These are phyloP conservation scores for Copromyces sp. DNA, from an alignment of 495 filamentous ascomycete genomes.

Conservation along the genomic window DNA sequence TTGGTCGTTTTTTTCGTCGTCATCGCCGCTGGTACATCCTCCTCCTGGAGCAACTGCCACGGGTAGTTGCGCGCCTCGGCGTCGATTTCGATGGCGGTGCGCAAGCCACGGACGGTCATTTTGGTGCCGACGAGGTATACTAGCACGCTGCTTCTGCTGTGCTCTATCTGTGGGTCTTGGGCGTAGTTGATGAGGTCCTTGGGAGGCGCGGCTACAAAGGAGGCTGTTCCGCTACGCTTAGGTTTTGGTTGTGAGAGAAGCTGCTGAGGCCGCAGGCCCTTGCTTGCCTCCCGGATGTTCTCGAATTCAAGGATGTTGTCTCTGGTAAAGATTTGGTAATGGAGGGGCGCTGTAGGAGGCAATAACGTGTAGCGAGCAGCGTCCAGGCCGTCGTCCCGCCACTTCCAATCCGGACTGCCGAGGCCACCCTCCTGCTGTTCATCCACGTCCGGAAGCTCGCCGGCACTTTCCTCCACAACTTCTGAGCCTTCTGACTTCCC, in stretches of 20 bases:
- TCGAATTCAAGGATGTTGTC: not conserved
- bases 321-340: not conserved
- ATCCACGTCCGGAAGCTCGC: not conserved
- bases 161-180: slow-evolving; percentile 31
- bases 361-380: not conserved
- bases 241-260: not conserved
- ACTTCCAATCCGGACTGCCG: not conserved
- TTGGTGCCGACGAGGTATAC: slow-evolving; percentile 30
- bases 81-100: slow-evolving; percentile 32
- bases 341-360: not conserved
- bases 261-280: not conserved
- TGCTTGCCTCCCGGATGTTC: not conserved
- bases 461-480: not conserved
- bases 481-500: not conserved
- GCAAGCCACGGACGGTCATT: slow-evolving; percentile 15
- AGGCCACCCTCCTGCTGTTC: not conserved
- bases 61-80: slow-evolving; percentile 28
- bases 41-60: slow-evolving; percentile 27
- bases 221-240: not conserved
- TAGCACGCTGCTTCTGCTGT: slow-evolving; percentile 23
- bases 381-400: not conserved
- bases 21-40: slow-evolving; percentile 15
- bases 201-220: not conserved
- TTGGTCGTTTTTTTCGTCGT: slow-evolving; percentile 6
- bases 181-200: not conserved